Percentiles rank a stretch among this genome's conserved stretches.
Conservation (phyloP, 73 alveolate species). For the Tetrahymena malaccensis region DNA sequence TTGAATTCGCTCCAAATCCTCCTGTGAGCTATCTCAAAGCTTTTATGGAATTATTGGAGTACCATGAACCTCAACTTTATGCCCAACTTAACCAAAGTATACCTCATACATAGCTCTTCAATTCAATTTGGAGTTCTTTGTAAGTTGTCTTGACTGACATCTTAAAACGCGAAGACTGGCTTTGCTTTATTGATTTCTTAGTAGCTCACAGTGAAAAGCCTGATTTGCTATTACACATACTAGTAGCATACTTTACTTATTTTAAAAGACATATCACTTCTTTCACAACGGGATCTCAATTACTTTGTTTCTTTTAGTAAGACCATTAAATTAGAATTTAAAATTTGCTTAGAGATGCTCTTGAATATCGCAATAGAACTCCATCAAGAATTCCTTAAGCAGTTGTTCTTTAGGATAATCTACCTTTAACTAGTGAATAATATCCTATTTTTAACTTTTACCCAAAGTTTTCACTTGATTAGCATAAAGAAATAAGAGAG, state of each 20-base stretch:
- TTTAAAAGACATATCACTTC: neutral
- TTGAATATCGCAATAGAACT: neutral
- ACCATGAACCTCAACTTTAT: neutral
- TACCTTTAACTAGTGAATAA: neutral
- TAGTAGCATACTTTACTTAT: neutral
- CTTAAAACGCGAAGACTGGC: neutral
- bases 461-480: neutral
- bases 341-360: neutral
- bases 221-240: neutral
- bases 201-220: neutral
- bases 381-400: neutral
- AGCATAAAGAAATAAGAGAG: neutral
- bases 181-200: neutral
- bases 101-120: neutral
- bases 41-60: neutral
- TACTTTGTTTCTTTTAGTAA: neutral
- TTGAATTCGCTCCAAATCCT: constrained; percentile 31
- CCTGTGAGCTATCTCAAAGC: neutral
- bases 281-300: neutral
- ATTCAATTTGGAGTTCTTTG: neutral
- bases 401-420: neutral
- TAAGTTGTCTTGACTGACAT: neutral
- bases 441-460: neutral
- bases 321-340: neutral
- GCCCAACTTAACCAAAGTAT: neutral